phyloP scores from a whole-genome alignment of 2,329 filamentous ascomycete species.

The Fusarium fracticaudum region DNA sequence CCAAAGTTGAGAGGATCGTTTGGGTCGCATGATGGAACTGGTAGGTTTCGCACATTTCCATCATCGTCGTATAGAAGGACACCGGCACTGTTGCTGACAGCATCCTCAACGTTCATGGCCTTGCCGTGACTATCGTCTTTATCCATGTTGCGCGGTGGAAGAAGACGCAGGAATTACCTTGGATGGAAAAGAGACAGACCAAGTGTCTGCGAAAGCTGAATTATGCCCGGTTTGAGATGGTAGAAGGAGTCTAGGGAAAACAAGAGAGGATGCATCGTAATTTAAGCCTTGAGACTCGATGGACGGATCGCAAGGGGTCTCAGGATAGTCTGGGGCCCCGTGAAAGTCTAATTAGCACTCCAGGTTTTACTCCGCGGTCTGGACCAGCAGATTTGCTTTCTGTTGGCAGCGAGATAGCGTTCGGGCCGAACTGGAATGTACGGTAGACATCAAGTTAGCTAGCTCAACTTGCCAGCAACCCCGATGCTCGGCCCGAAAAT shows the following conservation, averaged over 20 bases:
- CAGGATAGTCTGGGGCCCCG: not conserved
- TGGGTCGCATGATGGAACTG: not conserved
- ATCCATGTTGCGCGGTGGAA: not conserved
- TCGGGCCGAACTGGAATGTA: not conserved
- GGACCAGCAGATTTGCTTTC: not conserved
- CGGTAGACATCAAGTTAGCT: not conserved
- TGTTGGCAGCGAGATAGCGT: not conserved
- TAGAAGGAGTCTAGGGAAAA: rapidly evolving
- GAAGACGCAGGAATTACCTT: not conserved
- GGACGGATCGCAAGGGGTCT: not conserved
- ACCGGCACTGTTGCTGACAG: not conserved
- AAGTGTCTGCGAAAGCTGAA: rapidly evolving
- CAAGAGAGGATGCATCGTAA: not conserved
- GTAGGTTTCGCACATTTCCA: not conserved
- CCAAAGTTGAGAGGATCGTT: not conserved
- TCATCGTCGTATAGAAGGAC: not conserved
- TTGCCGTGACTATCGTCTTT: not conserved
- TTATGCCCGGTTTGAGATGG: not conserved
- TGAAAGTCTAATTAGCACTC: not conserved
- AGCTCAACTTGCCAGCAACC: not conserved
- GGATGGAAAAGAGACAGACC: rapidly evolving
- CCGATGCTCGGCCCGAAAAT: not conserved
- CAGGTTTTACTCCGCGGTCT: not conserved
- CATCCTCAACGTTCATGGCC: not conserved
- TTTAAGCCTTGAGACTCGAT: not conserved